A percentile compares a stretch with the other conserved stretches of the same genome.
These are phyloP conservation scores for Scedosporium minutisporum DNA, from an alignment of 2,329 filamentous ascomycete genomes.

Conservation along the genomic window DNA sequence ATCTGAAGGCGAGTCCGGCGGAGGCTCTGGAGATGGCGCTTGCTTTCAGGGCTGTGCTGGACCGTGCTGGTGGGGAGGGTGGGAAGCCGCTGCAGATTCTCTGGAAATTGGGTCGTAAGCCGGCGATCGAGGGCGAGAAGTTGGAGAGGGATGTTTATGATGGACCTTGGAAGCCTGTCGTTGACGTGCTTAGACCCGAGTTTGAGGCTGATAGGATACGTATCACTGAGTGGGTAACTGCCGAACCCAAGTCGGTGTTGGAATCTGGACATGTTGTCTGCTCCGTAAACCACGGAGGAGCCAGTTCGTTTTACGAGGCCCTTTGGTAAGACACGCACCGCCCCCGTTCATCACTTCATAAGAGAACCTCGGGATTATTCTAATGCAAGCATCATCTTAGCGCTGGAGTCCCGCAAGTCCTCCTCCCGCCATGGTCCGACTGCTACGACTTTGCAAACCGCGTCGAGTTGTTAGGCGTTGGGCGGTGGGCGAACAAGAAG, in stretches of 20 bases:
- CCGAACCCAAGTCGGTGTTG: constrained; percentile 18
- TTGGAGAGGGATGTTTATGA: background rate
- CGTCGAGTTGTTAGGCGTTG: constrained; percentile 32
- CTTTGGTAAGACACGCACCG: constrained; percentile 19
- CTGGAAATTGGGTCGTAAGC: background rate
- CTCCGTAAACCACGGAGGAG: constrained; percentile 36
- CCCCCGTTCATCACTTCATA: too few species aligned
- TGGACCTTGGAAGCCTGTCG: background rate
- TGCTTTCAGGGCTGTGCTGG: background rate
- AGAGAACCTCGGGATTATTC: background rate
- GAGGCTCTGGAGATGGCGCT: constrained; percentile 28
- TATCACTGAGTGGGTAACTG: background rate
- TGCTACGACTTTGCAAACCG: constrained; percentile 36
- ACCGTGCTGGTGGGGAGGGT: background rate
- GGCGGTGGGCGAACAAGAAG: constrained; percentile 17
- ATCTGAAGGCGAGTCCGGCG: constrained; percentile 19
- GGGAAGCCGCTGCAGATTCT: background rate
- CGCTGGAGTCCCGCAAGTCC: constrained; percentile 33
- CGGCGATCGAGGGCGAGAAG: background rate
- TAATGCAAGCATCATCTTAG: constrained; percentile 16
- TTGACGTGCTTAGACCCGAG: background rate
- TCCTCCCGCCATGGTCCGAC: constrained; percentile 35
- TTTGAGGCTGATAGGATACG: background rate
- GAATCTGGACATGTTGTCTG: constrained; percentile 26
- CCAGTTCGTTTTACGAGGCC: constrained; percentile 32